phyloP scores from a whole-genome alignment of 768 basidiomycete genomes.

The Mycena rosella region DNA sequence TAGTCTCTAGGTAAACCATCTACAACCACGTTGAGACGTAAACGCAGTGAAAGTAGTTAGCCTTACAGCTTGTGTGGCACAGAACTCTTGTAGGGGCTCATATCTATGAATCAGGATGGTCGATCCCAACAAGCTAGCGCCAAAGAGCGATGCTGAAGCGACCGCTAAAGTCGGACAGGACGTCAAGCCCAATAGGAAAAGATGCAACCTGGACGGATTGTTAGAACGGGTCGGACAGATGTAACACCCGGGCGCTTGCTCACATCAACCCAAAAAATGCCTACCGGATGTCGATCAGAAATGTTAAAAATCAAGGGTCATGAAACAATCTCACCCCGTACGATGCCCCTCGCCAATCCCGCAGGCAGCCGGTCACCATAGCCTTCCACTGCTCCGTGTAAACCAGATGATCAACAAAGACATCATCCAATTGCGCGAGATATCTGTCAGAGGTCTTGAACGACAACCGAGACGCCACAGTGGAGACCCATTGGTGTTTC shows the following conservation, averaged over 20 bases:
- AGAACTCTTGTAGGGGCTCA: slow-evolving; percentile 50
- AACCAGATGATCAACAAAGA: slow-evolving; percentile 69
- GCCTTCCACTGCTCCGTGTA: slow-evolving; percentile 67
- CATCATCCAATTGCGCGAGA: slow-evolving; percentile 54
- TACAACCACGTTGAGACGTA: slow-evolving; percentile 34
- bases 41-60: background rate
- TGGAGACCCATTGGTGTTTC: slow-evolving; percentile 51
- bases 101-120: slow-evolving; percentile 53
- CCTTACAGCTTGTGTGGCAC: slow-evolving; percentile 59
- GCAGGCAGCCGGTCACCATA: slow-evolving; percentile 57
- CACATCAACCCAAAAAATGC: slow-evolving; percentile 30
- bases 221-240: background rate
- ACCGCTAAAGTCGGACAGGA: slow-evolving; percentile 45
- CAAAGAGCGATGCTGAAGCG: slow-evolving; percentile 49
- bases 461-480: slow-evolving; percentile 53
- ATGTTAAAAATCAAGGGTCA: slow-evolving; percentile 40
- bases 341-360: slow-evolving; percentile 63
- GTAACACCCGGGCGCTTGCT: background rate
- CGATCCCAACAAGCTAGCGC: slow-evolving; percentile 52
- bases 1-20: slow-evolving; percentile 54
- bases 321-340: slow-evolving; percentile 52
- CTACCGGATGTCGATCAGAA: slow-evolving; percentile 44
- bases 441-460: slow-evolving; percentile 65
- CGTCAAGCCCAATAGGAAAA: slow-evolving; percentile 49
- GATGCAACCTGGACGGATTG: slow-evolving; percentile 47